Base-by-base conservation (phyloP, 306 rosid genomes). In the Lupinus albus region DNA sequence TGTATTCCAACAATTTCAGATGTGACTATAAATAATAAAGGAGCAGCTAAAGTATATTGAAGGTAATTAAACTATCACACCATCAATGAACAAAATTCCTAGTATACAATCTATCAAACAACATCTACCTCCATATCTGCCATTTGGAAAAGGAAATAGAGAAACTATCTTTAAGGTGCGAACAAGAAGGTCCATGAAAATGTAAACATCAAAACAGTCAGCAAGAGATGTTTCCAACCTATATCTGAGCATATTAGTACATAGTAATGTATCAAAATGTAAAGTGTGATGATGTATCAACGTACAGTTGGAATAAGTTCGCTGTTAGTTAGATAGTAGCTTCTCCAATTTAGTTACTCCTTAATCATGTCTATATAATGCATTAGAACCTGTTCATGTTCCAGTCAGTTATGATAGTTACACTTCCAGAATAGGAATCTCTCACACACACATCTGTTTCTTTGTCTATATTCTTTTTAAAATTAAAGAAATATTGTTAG, bases 61-160 rank as follows among this genome's bases (percentile, higher is more conserved):
- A 38, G 67, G 18, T 59, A 58, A 42, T 53, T 60, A 61, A 51
- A 61, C 59, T 20, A 70, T 54, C 48, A 36, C 39, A 49, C 30
- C 11, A 63, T 45, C 18, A 53, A 16, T 44, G 25, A 35, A 35
- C 25, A 20, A 11, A 54, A 32, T 10, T 60, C 59, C 57, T 20
- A 42, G 33, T 12, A 35, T 57, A 25, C 55, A 70, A 63, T 21
- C 42, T 25, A 63, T 63, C 21, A 76, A 33, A 61, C 11, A 61
- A 53, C 45, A 21, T 61, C 39, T 54, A 21, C 72, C 41, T 7
- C 48, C 17, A 70, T 46, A 63, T 42, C 59, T 2, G 9, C 36
- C 20, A 42, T 64, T 38, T n/a, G 42, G 17, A 45, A 61, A 61
- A 33, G 65, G 1, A 35, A 68, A 33, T 12, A 11, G 58, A 68